Conservation (phyloP, 2,329 filamentous ascomycete genomes). For the Exophiala mesophila region DNA sequence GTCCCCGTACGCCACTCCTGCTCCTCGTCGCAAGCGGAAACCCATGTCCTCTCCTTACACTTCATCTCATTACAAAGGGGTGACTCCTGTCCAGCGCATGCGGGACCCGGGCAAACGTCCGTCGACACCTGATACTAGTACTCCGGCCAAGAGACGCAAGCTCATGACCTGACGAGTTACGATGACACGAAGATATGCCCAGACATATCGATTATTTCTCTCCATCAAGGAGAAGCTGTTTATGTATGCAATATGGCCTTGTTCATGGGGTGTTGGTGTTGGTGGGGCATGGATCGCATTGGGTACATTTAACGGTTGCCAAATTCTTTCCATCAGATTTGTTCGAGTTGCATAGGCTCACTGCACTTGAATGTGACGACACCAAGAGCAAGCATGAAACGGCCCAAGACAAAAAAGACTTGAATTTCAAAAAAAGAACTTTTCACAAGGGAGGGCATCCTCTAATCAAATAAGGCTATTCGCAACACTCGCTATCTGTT, state of each 20-base stretch:
- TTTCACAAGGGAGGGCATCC: too few relatives aligned
- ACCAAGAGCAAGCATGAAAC: too few relatives aligned
- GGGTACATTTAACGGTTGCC: too few relatives aligned
- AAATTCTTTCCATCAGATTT: too few relatives aligned
- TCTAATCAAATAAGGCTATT: too few relatives aligned
- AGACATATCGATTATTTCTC: not conserved
- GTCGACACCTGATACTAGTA: constrained; percentile 17
- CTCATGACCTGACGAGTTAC: constrained; percentile 22
- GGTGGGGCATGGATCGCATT: too few relatives aligned
- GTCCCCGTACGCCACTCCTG: constrained; percentile 20
- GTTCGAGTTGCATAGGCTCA: too few relatives aligned
- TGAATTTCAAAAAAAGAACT: too few relatives aligned
- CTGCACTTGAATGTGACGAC: too few relatives aligned
- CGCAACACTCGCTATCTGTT: too few relatives aligned
- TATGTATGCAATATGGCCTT: constrained; percentile 17
- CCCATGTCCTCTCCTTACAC: constrained; percentile 25
- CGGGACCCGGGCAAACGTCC: constrained; percentile 20
- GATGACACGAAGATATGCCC: constrained; percentile 14
- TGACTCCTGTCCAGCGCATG: constrained; percentile 28
- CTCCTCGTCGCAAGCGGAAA: constrained; percentile 19
- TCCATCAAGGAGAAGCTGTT: constrained; percentile 4
- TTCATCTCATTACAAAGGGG: constrained; percentile 26
- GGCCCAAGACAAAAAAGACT: too few relatives aligned
- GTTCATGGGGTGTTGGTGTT: too few relatives aligned
- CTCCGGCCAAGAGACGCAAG: constrained; percentile 20